Evolutionary conservation across 768 basidiomycete genomes (phyloP).

Genomic region (Mycena venus): DNA sequence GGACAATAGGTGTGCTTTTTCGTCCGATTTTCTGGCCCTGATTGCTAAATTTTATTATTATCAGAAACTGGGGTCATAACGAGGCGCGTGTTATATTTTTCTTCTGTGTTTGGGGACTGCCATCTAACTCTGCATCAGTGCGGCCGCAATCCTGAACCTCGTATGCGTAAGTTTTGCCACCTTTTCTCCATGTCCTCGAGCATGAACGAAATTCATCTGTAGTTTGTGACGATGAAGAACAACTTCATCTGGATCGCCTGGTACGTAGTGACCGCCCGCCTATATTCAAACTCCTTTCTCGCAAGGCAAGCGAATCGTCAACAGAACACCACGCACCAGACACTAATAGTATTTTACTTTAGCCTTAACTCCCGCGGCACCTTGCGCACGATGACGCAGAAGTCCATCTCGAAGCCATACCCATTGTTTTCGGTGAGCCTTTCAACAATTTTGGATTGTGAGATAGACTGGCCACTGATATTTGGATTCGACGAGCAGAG

Average conservation of each 20-base stretch:
- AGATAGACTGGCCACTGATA: background rate
- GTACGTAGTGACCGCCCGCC: conserved; percentile 23
- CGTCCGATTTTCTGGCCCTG: background rate
- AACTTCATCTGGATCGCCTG: conserved; percentile 31
- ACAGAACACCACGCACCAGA: background rate
- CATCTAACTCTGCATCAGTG: background rate
- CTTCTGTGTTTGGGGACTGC: background rate
- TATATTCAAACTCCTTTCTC: conserved; percentile 30
- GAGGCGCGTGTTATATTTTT: background rate
- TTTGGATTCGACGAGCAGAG: background rate
- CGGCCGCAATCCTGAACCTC: conserved; percentile 26
- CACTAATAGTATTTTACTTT: background rate
- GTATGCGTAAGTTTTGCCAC: conserved; percentile 9
- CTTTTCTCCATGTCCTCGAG: background rate
- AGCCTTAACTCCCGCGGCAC: conserved; percentile 29
- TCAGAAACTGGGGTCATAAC: conserved; percentile 1
- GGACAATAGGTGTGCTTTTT: background rate
- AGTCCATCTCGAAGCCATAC: background rate
- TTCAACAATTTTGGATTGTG: too few species aligned
- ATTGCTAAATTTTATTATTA: background rate
- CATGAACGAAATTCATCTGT: background rate
- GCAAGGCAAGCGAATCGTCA: conserved; percentile 1
- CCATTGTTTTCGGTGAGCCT: background rate
- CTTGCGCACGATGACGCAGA: conserved; percentile 19
- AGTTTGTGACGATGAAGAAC: conserved; percentile 29